These are phyloP conservation scores for Hypoxylon sp. DNA, from an alignment of 2,329 filamentous ascomycete species.

Conservation along the genomic window DNA sequence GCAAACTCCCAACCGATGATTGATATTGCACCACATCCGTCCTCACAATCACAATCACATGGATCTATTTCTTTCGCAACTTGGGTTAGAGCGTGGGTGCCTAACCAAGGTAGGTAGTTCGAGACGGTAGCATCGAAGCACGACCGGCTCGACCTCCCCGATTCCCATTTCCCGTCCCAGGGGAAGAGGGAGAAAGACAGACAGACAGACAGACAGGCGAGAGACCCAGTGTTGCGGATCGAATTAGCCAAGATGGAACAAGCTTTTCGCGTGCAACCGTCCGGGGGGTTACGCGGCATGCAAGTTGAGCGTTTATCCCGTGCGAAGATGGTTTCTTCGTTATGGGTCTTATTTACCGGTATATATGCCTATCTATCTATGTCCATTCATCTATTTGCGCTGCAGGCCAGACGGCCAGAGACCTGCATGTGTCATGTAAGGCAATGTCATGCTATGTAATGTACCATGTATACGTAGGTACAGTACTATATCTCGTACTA, in stretches of 20 bases:
- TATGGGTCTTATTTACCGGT: conserved; percentile 12
- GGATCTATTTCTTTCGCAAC: no score
- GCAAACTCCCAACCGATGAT: no score
- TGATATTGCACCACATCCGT: no score
- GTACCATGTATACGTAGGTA: conserved; percentile 7
- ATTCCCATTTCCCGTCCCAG: not conserved
- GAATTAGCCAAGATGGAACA: conserved; percentile 36
- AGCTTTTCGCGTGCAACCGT: conserved; percentile 32
- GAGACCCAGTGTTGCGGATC: conserved; percentile 23
- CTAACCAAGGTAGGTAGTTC: no score
- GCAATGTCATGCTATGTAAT: conserved; percentile 12
- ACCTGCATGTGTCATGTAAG: conserved; percentile 5
- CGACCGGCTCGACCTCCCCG: not conserved
- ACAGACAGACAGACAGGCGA: not conserved
- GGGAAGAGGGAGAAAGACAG: no score
- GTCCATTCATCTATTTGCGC: no score
- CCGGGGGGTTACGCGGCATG: conserved; percentile 26
- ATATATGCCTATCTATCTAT: conserved; percentile 8
- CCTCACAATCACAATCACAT: not conserved
- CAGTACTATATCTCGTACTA: no score
- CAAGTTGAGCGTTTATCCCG: no score
- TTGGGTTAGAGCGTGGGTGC: no score
- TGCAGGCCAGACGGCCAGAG: not conserved
- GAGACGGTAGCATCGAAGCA: conserved; percentile 13
- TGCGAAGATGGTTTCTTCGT: no score